These are phyloP conservation scores for Anisogramma anomala DNA, from an alignment of 2,329 filamentous ascomycete genomes.

Conservation along the genomic window DNA sequence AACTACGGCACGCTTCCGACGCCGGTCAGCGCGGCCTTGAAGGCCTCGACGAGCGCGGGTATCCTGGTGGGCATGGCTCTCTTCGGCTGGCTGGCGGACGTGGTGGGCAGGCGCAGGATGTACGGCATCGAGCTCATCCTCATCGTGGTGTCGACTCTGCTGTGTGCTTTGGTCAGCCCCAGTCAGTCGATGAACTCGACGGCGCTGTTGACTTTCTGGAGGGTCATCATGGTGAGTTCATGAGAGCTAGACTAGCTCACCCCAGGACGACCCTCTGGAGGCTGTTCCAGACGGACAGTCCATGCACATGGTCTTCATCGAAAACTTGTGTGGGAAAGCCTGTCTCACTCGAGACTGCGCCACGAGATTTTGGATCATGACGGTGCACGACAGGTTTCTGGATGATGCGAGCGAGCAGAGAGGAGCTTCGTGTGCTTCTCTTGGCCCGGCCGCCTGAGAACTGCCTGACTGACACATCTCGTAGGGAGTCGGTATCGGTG, in stretches of 20 bases:
- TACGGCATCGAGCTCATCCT: constrained; percentile 68
- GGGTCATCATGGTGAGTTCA: constrained; percentile 52
- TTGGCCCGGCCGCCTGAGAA: no score
- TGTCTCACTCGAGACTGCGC: no score
- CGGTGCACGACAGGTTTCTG: no score
- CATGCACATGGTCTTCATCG: no score
- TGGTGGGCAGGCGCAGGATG: constrained; percentile 67
- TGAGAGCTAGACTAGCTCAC: no score
- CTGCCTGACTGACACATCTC: neutral
- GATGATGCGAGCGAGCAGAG: no score
- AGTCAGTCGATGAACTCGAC: constrained; percentile 49
- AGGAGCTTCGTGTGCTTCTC: no score
- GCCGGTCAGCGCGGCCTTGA: constrained; percentile 60
- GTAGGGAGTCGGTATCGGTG: constrained; percentile 63
- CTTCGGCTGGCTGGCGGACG: constrained; percentile 69
- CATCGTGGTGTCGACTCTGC: constrained; percentile 59
- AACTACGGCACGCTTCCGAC: constrained; percentile 48
- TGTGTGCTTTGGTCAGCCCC: constrained; percentile 50
- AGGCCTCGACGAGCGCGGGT: constrained; percentile 68
- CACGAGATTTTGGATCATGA: no score
- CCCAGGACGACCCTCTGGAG: no score
- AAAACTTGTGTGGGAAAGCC: no score
- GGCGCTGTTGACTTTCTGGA: constrained; percentile 60
- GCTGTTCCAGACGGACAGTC: no score
- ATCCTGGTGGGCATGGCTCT: constrained; percentile 67